A percentile compares a stretch with the other conserved stretches of the same genome.
phyloP scores from a whole-genome alignment of 345 rosid species.

The Acer negundo region DNA sequence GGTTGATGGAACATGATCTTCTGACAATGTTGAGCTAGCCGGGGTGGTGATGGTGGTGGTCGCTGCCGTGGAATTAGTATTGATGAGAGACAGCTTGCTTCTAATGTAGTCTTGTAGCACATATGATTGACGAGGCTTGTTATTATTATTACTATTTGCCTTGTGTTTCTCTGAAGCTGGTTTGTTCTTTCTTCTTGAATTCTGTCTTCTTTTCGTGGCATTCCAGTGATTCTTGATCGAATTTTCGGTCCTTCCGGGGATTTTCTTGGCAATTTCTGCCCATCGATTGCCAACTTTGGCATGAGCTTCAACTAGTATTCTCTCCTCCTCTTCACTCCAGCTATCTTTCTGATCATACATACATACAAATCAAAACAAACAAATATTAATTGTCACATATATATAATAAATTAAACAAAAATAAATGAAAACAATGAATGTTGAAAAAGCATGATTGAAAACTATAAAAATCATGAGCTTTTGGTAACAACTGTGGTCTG shows the following conservation, averaged over 20 bases:
- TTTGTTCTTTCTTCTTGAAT: conserved; percentile 65
- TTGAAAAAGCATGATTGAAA: not conserved
- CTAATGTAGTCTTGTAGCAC: conserved; percentile 82
- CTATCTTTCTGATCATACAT: conserved; percentile 63
- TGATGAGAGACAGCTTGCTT: conserved; percentile 40
- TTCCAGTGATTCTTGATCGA: conserved; percentile 96
- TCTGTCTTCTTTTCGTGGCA: conserved; percentile 83
- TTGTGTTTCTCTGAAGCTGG: conserved; percentile 34
- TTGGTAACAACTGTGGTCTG: not conserved
- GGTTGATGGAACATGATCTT: conserved; percentile 28
- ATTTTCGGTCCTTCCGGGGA: conserved; percentile 89
- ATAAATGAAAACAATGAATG: not conserved
- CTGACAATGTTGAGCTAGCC: conserved; percentile 35
- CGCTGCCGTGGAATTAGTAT: conserved; percentile 6
- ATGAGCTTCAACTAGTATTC: conserved; percentile 68
- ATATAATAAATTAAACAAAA: too few species aligned
- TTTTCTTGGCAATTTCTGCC: conserved; percentile 91
- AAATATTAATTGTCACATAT: too few species aligned
- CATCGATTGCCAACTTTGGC: conserved; percentile 77
- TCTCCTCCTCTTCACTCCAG: conserved; percentile 95
- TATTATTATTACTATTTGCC: conserved; percentile 1
- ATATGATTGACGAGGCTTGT: conserved; percentile 42
- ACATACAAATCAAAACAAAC: too few species aligned
- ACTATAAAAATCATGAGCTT: conserved; percentile 11
- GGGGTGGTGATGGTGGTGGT: conserved; percentile 26